A percentile compares a stretch with the other conserved stretches of the same genome.
These are phyloP conservation scores for Paramecium pentaurelia DNA, from an alignment of 73 alveolate genomes.

Conservation along the genomic window DNA sequence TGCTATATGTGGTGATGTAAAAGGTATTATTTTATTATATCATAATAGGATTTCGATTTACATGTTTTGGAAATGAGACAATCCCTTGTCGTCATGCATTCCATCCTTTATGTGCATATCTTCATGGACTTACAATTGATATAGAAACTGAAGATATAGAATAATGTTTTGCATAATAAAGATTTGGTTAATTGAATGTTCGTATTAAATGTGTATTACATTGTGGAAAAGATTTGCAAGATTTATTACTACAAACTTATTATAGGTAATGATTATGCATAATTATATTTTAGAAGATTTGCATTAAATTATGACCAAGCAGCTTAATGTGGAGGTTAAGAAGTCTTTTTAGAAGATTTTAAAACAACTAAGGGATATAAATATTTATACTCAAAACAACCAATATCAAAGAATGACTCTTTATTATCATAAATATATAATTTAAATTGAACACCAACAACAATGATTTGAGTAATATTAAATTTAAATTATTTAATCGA, in stretches of 20 bases:
- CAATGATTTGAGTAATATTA: background rate
- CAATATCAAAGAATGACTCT: conserved; percentile 41
- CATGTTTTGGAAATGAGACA: background rate
- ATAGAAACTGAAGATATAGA: background rate
- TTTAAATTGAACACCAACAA: background rate
- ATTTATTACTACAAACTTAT: background rate
- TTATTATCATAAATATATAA: background rate
- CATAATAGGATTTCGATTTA: background rate
- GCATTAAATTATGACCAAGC: conserved; percentile 23
- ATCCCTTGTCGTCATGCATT: conserved; percentile 30
- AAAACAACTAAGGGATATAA: conserved; percentile 9
- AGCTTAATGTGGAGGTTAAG: background rate
- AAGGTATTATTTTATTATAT: background rate
- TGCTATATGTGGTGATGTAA: conserved; percentile 15
- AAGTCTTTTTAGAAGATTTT: background rate
- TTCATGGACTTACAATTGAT: conserved; percentile 2
- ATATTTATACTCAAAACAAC: conserved; percentile 2
- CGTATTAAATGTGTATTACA: background rate
- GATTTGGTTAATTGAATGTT: background rate
- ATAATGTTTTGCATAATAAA: background rate
- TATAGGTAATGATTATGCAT: background rate
- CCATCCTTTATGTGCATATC: conserved; percentile 33
- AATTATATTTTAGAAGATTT: background rate
- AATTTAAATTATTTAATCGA: background rate
- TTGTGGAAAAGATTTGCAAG: background rate